A percentile compares a stretch with the other conserved stretches of the same genome.
phyloP scores from a whole-genome alignment of 73 alveolate genomes.

The Loxodes magnus region DNA sequence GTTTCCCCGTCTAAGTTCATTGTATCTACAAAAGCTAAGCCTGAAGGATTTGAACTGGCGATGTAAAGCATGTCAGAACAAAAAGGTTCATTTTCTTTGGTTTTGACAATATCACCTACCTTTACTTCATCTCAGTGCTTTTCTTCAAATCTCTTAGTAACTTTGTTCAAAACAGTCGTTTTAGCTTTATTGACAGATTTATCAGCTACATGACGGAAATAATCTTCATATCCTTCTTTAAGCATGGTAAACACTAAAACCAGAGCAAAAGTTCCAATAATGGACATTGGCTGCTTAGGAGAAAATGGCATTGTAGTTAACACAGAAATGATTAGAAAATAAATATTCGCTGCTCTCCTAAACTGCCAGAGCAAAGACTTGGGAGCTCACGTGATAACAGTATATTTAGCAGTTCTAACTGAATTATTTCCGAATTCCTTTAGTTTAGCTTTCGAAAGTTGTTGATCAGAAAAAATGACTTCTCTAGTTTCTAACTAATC shows the following conservation, averaged over 20 bases:
- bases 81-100: constrained; percentile 48
- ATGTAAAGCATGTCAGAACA: constrained; percentile 69
- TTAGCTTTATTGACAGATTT: constrained; percentile 31
- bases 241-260: constrained; percentile 85
- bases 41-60: constrained; percentile 42
- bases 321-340: constrained; percentile 60
- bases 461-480: too few species aligned
- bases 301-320: constrained; percentile 76
- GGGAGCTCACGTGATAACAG: constrained; percentile 70
- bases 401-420: neutral
- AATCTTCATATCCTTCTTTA: constrained; percentile 89
- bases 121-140: constrained; percentile 32
- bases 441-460: too few species aligned
- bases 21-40: constrained; percentile 54
- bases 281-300: constrained; percentile 79
- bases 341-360: constrained; percentile 63
- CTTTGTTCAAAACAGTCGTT: constrained; percentile 11
- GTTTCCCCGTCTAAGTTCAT: constrained; percentile 76
- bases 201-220: constrained; percentile 41
- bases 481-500: too few species aligned
- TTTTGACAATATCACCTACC: constrained; percentile 43
- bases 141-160: constrained; percentile 25
- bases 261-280: constrained; percentile 75
- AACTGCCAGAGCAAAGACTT: constrained; percentile 55
- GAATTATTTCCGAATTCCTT: too few species aligned